These are phyloP conservation scores for Neospora caninum DNA, from an alignment of 169 alveolate species.

Conservation along the genomic window DNA sequence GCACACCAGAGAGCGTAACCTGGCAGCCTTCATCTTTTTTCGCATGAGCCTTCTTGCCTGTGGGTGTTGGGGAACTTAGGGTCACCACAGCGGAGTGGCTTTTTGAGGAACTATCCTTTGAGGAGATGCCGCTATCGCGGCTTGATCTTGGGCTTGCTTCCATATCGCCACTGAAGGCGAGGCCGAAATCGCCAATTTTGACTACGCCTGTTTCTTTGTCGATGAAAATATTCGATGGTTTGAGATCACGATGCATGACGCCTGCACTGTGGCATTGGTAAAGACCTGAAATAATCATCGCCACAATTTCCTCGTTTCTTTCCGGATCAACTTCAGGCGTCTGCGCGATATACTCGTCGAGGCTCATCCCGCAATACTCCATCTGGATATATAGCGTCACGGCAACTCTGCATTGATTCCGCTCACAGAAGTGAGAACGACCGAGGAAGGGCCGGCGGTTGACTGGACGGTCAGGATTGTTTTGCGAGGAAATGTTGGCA, in stretches of 20 bases:
- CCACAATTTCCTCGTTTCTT: conserved; percentile 17
- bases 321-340: conserved; percentile 42
- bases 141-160: too few species aligned
- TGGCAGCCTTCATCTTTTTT: too few species aligned
- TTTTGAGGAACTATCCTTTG: too few species aligned
- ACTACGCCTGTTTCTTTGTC: conserved; percentile 80
- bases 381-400: conserved; percentile 58
- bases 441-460: too few species aligned
- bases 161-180: conserved; percentile 74
- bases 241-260: conserved; percentile 90
- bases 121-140: too few species aligned
- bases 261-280: conserved; percentile 68
- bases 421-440: neutral
- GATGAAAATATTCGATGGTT: conserved; percentile 91
- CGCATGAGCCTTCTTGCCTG: too few species aligned
- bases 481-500: too few species aligned
- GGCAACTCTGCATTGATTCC: neutral
- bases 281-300: conserved; percentile 40
- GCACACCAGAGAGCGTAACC: too few species aligned
- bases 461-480: too few species aligned
- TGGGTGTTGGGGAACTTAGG: too few species aligned
- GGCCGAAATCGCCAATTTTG: conserved; percentile 92
- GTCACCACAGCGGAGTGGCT: too few species aligned
- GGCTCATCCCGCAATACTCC: conserved; percentile 43
- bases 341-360: conserved; percentile 47